A percentile compares a stretch with the other conserved stretches of the same genome.
phyloP scores from a whole-genome alignment of 345 rosid species.

The Garcia nutans region DNA sequence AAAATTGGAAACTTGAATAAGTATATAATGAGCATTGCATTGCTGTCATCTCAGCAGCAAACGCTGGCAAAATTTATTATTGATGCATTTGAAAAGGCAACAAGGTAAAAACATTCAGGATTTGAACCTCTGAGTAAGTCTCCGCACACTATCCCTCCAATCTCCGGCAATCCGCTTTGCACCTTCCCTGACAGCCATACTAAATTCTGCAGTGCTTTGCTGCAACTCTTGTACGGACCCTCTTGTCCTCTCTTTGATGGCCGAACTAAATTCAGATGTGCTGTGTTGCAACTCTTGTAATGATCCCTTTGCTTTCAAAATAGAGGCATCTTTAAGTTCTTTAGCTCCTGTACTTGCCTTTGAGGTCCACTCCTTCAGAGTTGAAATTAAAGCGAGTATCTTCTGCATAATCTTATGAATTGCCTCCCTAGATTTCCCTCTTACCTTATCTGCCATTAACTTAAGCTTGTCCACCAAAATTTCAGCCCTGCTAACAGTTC shows the following conservation, averaged over 20 bases:
- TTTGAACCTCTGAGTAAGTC: constrained; percentile 64
- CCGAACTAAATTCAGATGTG: constrained; percentile 39
- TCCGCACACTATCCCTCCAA: constrained; percentile 61
- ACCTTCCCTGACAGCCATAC: constrained; percentile 51
- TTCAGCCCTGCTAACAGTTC: constrained; percentile 57
- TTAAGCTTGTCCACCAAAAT: constrained; percentile 55
- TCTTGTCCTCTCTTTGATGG: constrained; percentile 30
- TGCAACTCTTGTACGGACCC: constrained; percentile 53
- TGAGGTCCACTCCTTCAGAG: constrained; percentile 43
- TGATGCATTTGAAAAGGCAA: background rate
- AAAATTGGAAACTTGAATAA: background rate
- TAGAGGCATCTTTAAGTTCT: constrained; percentile 20
- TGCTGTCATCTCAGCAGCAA: constrained; percentile 6
- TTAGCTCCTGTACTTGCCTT: constrained; percentile 22
- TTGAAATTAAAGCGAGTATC: constrained; percentile 41
- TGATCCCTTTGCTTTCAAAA: constrained; percentile 39
- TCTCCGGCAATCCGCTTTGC: constrained; percentile 59
- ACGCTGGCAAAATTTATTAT: constrained; percentile 21
- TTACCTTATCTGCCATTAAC: constrained; percentile 48
- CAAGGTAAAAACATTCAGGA: constrained; percentile 16
- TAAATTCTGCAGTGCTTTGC: constrained; percentile 47
- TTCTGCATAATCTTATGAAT: constrained; percentile 49
- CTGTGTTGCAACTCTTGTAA: constrained; percentile 56
- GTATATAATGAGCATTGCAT: background rate
- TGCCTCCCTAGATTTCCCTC: constrained; percentile 50